Evolutionary conservation across 1,284 basidiomycete genomes (phyloP).

Genomic region (Inonotus obliquus): DNA sequence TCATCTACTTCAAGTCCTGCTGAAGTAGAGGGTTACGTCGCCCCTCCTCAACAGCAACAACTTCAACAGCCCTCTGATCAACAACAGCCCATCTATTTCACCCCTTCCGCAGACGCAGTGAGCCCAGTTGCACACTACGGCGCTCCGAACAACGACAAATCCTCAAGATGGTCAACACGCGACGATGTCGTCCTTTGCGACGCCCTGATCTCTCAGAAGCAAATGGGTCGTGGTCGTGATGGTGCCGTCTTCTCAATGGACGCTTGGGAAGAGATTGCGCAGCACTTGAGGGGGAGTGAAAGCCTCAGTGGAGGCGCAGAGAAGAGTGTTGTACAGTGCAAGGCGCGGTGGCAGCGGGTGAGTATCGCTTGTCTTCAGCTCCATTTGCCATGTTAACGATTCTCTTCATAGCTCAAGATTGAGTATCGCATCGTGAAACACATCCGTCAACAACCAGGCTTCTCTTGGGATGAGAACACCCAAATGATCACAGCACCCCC

Average conservation of each 20-base stretch:
- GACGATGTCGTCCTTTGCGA: constrained; percentile 12
- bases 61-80: neutral
- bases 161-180: constrained; percentile 13
- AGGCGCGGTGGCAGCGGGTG: constrained; percentile 18
- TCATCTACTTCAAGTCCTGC: neutral
- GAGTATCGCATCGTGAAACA: constrained; percentile 15
- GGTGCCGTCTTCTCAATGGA: constrained; percentile 6
- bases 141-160: constrained; percentile 1
- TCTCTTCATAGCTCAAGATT: constrained; percentile 11
- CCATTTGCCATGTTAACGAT: neutral
- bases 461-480: constrained; percentile 12
- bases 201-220: constrained; percentile 8
- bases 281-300: constrained; percentile 7
- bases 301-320: constrained; percentile 8
- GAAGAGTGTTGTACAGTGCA: constrained; percentile 15
- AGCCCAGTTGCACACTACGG: neutral
- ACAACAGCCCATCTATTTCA: neutral
- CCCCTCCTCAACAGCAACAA: neutral
- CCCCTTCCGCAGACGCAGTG: neutral
- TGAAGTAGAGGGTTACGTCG: neutral
- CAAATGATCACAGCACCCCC: constrained; percentile 1
- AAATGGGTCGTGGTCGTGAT: constrained; percentile 4
- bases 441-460: constrained; percentile 10
- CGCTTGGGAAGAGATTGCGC: constrained; percentile 11
- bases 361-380: neutral